These are phyloP conservation scores for Oemleria cerasiformis DNA, from an alignment of 306 rosid species.

Conservation along the genomic window DNA sequence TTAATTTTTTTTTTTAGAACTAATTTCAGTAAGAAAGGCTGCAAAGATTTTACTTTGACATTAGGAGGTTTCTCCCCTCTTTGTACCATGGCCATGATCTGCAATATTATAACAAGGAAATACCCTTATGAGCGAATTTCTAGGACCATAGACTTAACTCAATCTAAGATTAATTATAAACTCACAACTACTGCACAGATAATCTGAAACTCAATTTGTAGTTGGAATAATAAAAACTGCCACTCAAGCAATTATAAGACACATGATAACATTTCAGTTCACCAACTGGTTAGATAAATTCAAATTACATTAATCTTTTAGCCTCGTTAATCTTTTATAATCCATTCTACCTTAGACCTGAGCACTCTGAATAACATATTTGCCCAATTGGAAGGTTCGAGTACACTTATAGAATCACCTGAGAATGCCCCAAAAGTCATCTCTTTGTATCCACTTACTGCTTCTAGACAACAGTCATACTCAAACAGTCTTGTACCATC, in stretches of 20 bases:
- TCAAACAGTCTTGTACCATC: background rate
- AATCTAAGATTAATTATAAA: constrained; percentile 2
- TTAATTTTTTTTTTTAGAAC: background rate
- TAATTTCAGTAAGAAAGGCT: constrained; percentile 18
- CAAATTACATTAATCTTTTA: background rate
- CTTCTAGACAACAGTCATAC: background rate
- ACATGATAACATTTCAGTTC: background rate
- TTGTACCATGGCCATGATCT: constrained; percentile 92
- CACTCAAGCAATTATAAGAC: background rate
- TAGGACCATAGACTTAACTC: constrained; percentile 11
- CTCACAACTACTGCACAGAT: background rate
- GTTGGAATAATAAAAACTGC: constrained; percentile 1
- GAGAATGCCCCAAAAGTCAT: background rate
- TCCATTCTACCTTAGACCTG: background rate
- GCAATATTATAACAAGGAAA: constrained; percentile 34
- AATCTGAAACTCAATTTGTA: background rate
- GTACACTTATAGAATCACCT: background rate
- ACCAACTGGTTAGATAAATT: background rate
- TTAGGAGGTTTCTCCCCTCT: constrained; percentile 88
- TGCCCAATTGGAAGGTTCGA: background rate
- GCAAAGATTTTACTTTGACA: constrained; percentile 54
- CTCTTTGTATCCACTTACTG: background rate
- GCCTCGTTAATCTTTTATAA: background rate
- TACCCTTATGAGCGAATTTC: background rate
- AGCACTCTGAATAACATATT: background rate